phyloP scores from a whole-genome alignment of 257 asterid species.

The Nicotiana undulata region DNA sequence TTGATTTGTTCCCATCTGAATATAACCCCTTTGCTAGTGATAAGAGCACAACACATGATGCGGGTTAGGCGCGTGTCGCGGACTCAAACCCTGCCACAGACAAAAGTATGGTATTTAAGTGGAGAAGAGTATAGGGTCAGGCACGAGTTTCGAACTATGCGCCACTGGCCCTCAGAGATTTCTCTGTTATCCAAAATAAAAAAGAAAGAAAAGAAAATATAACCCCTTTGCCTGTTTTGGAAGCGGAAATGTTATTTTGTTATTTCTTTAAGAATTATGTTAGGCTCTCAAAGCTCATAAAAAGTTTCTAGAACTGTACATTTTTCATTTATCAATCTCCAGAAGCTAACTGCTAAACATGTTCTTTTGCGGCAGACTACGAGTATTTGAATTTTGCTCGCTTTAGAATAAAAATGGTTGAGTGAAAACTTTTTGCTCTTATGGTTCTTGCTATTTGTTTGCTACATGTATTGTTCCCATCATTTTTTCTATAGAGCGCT shows the following conservation, averaged over 20 bases:
- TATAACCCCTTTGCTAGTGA: background rate
- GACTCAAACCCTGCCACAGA: background rate
- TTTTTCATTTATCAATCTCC: background rate
- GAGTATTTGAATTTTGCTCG: background rate
- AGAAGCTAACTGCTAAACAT: background rate
- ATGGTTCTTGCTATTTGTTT: background rate
- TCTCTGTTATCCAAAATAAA: background rate
- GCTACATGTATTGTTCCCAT: background rate
- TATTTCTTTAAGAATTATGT: background rate
- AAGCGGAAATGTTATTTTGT: background rate
- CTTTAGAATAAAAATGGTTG: background rate
- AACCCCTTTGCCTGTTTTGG: background rate
- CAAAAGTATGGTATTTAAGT: background rate
- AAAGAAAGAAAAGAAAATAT: background rate
- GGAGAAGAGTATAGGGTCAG: no score
- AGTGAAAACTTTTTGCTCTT: background rate
- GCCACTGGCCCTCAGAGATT: background rate
- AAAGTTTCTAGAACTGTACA: background rate
- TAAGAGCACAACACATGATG: background rate
- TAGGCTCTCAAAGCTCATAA: background rate
- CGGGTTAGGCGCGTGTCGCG: background rate
- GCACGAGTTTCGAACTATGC: background rate
- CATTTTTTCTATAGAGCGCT: background rate
- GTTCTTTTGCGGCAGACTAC: background rate
- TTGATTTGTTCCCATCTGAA: background rate